These are phyloP conservation scores for Elongisporangium undulatum DNA, from an alignment of 352 stramenopile genomes.

Conservation along the genomic window DNA sequence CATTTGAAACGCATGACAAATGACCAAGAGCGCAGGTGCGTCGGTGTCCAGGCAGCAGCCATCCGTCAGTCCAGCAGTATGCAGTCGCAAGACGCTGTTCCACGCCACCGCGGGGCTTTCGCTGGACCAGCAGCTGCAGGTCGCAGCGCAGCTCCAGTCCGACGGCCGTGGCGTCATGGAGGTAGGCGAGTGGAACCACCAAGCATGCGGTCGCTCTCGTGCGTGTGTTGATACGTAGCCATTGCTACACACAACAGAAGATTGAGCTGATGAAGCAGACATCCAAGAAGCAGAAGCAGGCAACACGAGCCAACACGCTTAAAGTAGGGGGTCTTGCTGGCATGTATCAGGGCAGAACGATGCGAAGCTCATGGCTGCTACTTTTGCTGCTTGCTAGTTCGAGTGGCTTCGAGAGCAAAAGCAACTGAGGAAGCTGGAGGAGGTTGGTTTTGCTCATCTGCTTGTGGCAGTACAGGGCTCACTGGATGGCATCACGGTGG, in stretches of 20 bases:
- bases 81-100: conserved; percentile 54
- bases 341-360: not conserved
- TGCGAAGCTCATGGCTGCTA: not conserved
- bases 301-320: conserved; percentile 46
- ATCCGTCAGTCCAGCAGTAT: conserved; percentile 1
- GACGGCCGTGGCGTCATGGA: conserved; percentile 50
- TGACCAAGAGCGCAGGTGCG: not conserved
- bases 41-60: no score
- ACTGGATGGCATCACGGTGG: not conserved
- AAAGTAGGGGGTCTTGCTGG: conserved; percentile 29
- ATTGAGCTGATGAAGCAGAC: conserved; percentile 64
- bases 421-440: conserved; percentile 58
- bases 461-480: not conserved
- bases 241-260: conserved; percentile 17
- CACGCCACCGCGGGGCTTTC: conserved; percentile 57
- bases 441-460: conserved; percentile 18
- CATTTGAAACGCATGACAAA: not conserved
- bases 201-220: not conserved
- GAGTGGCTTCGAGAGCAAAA: conserved; percentile 69
- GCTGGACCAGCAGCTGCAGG: conserved; percentile 56
- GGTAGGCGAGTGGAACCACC: conserved; percentile 12
- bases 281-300: conserved; percentile 54
- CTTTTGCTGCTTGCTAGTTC: conserved; percentile 21
- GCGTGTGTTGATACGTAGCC: not conserved
- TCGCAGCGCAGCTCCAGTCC: conserved; percentile 43